Base-by-base conservation (phyloP, 768 basidiomycete genomes). In the Mycena belliarum region DNA sequence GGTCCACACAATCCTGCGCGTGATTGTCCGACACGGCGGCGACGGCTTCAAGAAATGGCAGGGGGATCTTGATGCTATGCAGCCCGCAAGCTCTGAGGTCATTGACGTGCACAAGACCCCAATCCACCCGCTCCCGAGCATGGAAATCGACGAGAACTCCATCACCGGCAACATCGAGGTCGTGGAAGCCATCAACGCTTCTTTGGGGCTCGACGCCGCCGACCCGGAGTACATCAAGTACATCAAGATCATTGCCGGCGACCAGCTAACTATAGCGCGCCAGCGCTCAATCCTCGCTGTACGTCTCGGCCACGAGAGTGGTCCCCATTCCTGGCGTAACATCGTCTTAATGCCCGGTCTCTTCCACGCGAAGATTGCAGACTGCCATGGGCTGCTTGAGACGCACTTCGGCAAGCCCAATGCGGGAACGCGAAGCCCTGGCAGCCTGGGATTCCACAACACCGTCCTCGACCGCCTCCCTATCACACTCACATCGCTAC, bases 401-500 rank as follows among this genome's bases (percentile, higher is more conserved):
- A 63, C 64, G 2, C 66, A 67, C 26, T 61, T 45, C 21, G 66
- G 64, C 6, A 63, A 52, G 35, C 48, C 64, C 0, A 40, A 43
- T 21, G 37, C 44, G 14, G 61, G 55, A 7, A 43, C 32, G 3
- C 44, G 58, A 10, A 63, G 51, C 24, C 66, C 66, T 2, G 61
- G 61, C 0, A 55, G 56, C 28, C 59, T 66, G 11, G 40, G 58
- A 20, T 65, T 60, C 28, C 66, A 66, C 49, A 66, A 66, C 46
- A 63, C 54, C 4, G 37, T 48, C 10, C 59, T 66, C 15, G 42
- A 68, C 32, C 65, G 67, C 14, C 66, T 68, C 20, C 69, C 70
- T 2, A 68, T 73, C 37, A 55, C 67, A 0, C 41, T 68, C 4
- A 60, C 65, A 24, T 70, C 68, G 0, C 59, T 72, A 15, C 70